A percentile compares a stretch with the other conserved stretches of the same genome.
These are phyloP conservation scores for Trichoderma asperelloides DNA, from an alignment of 495 filamentous ascomycete species.

Conservation along the genomic window DNA sequence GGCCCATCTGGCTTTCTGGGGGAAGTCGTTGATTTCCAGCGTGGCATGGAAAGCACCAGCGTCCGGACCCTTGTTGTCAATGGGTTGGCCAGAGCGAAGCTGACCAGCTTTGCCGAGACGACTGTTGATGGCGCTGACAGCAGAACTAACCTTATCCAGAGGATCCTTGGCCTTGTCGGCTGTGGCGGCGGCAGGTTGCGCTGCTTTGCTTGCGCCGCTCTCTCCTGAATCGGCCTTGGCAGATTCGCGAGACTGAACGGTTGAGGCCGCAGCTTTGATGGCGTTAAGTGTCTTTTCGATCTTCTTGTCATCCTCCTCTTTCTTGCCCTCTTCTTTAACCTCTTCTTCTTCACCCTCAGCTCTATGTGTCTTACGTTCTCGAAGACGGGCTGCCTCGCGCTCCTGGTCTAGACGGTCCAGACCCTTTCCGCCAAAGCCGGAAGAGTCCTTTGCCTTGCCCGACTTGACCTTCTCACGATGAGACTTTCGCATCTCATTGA, in stretches of 20 bases:
- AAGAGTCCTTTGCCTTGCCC: constrained; percentile 79
- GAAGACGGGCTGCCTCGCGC: constrained; percentile 71
- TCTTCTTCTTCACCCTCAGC: constrained; percentile 85
- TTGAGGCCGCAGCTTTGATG: constrained; percentile 50
- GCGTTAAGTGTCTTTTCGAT: constrained; percentile 54
- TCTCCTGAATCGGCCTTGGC: constrained; percentile 17
- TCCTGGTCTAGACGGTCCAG: constrained; percentile 85
- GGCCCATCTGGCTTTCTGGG: constrained; percentile 96
- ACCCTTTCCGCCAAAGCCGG: constrained; percentile 92
- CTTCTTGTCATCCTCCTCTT: constrained; percentile 52
- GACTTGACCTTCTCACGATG: constrained; percentile 86
- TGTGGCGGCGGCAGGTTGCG: constrained; percentile 45
- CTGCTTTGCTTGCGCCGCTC: constrained; percentile 33
- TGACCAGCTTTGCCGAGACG: constrained; percentile 79
- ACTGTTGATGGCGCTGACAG: constrained; percentile 77
- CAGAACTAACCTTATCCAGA: constrained; percentile 74
- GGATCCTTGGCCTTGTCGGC: constrained; percentile 50
- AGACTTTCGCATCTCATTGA: constrained; percentile 48
- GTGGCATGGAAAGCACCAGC: constrained; percentile 96
- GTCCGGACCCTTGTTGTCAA: constrained; percentile 97
- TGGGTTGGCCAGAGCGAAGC: constrained; percentile 83
- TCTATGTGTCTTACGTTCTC: constrained; percentile 82
- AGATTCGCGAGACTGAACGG: constrained; percentile 43
- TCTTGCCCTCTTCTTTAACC: constrained; percentile 59
- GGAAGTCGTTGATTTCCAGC: constrained; percentile 98